phyloP scores from a whole-genome alignment of 1,284 basidiomycete species.

The Taiwanofungus camphoratus region DNA sequence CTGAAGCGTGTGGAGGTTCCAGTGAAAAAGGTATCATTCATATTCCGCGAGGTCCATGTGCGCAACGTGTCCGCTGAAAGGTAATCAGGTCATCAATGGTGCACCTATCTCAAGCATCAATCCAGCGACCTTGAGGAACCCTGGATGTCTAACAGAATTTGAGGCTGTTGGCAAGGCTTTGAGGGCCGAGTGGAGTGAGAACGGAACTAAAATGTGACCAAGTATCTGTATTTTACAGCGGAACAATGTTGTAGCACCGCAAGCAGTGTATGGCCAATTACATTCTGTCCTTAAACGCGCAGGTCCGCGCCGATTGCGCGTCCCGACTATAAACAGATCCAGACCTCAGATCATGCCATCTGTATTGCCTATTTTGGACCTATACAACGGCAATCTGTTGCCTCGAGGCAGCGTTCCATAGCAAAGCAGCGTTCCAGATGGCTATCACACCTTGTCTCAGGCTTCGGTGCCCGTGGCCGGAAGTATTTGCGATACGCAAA shows the following conservation, averaged over 20 bases:
- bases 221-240: no score
- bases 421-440: no score
- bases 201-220: no score
- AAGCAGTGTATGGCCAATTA: no score
- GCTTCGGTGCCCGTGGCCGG: slow-evolving; percentile 4
- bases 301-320: no score
- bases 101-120: slow-evolving; percentile 66
- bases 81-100: slow-evolving; percentile 73
- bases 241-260: no score
- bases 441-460: background rate
- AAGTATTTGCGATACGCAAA: slow-evolving; percentile 3
- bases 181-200: slow-evolving; percentile 10
- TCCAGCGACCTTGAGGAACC: slow-evolving; percentile 72
- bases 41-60: slow-evolving; percentile 1
- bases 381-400: no score
- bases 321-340: no score
- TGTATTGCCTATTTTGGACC: no score
- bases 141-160: slow-evolving; percentile 67
- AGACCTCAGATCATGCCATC: no score
- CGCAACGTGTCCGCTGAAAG: slow-evolving; percentile 15
- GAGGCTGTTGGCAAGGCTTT: slow-evolving; percentile 43
- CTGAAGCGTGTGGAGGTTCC: slow-evolving; percentile 84
- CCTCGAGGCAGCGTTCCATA: no score
- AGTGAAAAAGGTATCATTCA: slow-evolving; percentile 60
- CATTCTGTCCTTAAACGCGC: no score